Conservation (phyloP, 257 asterid genomes). For the Solanum raphanifolium region DNA sequence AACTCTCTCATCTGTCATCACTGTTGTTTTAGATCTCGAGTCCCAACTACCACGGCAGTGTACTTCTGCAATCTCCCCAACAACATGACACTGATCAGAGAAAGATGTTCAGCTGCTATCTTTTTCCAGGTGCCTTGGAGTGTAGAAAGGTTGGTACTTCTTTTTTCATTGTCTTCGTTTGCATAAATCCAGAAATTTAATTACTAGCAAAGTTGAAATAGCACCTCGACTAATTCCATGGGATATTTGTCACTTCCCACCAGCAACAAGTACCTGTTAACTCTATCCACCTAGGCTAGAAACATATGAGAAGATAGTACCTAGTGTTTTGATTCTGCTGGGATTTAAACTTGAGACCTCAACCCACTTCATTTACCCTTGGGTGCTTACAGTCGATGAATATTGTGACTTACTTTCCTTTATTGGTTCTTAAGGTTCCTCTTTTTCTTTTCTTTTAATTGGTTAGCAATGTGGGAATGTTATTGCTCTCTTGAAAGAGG, state of each 20-base stretch:
- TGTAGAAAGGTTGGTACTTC: slow-evolving; percentile 35
- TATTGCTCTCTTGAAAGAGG: neutral
- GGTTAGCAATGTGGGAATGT: neutral
- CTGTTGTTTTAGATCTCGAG: slow-evolving; percentile 39
- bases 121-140: slow-evolving; percentile 55
- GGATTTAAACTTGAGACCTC: neutral
- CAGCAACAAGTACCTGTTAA: neutral
- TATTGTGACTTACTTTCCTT: neutral
- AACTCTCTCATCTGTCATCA: neutral
- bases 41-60: slow-evolving; percentile 39
- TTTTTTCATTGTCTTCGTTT: neutral
- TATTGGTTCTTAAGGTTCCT: neutral
- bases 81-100: slow-evolving; percentile 54
- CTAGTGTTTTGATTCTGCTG: neutral
- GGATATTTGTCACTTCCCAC: neutral
- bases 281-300: neutral
- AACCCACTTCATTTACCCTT: neutral
- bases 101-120: slow-evolving; percentile 69
- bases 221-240: neutral
- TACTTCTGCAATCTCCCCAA: slow-evolving; percentile 62
- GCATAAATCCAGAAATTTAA: neutral
- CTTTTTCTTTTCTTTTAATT: neutral
- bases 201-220: neutral
- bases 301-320: neutral
- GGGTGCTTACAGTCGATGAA: neutral